Base-by-base conservation (phyloP, 768 basidiomycete species). In the Ephemerocybe angulata region DNA sequence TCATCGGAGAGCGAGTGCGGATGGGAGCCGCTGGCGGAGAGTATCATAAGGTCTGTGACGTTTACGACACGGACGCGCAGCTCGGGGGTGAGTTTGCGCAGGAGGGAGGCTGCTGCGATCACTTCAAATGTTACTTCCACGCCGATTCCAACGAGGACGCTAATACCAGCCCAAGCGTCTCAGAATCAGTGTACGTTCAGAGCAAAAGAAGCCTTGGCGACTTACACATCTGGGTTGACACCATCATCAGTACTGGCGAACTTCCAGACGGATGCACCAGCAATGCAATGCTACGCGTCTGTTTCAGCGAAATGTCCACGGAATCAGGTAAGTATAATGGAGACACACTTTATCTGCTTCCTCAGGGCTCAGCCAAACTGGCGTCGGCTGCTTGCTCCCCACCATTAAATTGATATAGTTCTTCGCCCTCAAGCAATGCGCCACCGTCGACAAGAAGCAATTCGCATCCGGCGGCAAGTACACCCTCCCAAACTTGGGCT, bases 401-500 rank as follows among this genome's bases (percentile, higher is more conserved):
- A 94, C 90, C 79, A 97, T 89, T 55, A 93, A 69, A 65, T 93
- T 93, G 51, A 93, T 72, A 57, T 93, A 93, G 69, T 92, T 87
- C 75, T 88, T 91, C 22, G 90, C 84, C 48, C 86, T 72, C 64
- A 95, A 68, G 62, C 90, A 93, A 67, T 95, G 93, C 3, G 87
- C 81, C 53, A 95, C 78, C 22, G 90, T 92, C 31, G 86, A 88
- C 58, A 94, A 72, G 72, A 88, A 85, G 63, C 88, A 88, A 67
- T 95, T 94, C 12, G 90, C 88, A 62, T 96, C 93, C n/a, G 93
- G 90, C 0, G 92, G 90, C 22, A 93, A 76, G 65, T 92, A 93
- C 3, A 93, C 88, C 2, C 91, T 81, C 0, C 86, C 86, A 55
- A 84, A 75, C 33, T 69, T 70, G 13, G 86, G 76, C 61, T 93